Base-by-base conservation (phyloP, 2,329 filamentous ascomycete genomes). In the Colletotrichum simmondsii region DNA sequence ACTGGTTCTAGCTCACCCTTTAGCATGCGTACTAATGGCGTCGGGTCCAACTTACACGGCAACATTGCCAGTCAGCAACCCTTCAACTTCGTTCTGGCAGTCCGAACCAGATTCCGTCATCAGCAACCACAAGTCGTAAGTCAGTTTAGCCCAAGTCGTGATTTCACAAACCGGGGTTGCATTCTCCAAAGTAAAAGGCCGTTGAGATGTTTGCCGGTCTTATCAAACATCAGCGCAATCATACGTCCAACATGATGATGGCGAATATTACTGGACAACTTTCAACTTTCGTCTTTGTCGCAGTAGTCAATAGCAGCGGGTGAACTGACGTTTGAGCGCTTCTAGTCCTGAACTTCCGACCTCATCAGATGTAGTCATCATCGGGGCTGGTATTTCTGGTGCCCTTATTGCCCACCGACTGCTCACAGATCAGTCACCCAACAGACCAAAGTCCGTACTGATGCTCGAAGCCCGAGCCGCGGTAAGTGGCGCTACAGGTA, bases 341-440 rank as follows among this genome's bases (percentile, higher is more conserved):
- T n/a, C 3, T n/a, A 49, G 42, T 0, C 19, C 11, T 11, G 1
- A 5, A 0, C 6, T 49, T 49, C 19, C 42, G 0, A 0, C 8
- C 19, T 49, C 42, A 2, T 1, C 4, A 49, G 42, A 49, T 49
- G 42, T 49, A 2, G 42, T 22, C 0, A 49, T 49, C 0, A 49
- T 49, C 8, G 42, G 42, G 1, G 1, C 42, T 49, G 42, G 42
- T 1, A 49, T 49, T 1, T 49, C 42, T 1, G 42, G 42, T 0
- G 42, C 42, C 1, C 22, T 49, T 1, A 49, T 49, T 22, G 42
- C 42, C 0, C 42, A 49, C 0, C 3, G 42, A 10, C 4, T 49
- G 7, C 42, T 49, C 4, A 22, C 42, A 49, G 42, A n/a, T 22
- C 4, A 49, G 42, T 49, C 42, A 0, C 19, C 42, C 8, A 22